A percentile compares a stretch with the other conserved stretches of the same genome.
Conservation (phyloP, 1,139 yeast genomes). For the Ogataea hybrid region DNA sequence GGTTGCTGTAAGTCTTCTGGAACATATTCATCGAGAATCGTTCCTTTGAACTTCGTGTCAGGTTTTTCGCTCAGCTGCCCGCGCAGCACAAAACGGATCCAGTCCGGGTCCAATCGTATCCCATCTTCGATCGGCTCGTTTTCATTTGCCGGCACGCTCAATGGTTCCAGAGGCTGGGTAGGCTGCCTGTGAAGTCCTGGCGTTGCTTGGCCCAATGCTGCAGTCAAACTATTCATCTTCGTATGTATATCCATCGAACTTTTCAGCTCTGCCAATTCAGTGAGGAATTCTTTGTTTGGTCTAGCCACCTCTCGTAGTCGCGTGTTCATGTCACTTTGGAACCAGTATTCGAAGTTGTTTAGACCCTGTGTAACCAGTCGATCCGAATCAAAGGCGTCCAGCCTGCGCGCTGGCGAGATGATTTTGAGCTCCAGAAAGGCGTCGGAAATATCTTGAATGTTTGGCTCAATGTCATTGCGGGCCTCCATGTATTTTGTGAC, state of each 20-base stretch:
- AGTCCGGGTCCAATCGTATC: constrained; percentile 28
- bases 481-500: constrained; percentile 24
- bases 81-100: constrained; percentile 31
- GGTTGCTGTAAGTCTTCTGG: constrained; percentile 26
- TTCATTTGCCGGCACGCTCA: not conserved
- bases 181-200: constrained; percentile 21
- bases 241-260: constrained; percentile 23
- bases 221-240: constrained; percentile 31
- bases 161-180: constrained; percentile 6
- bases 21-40: constrained; percentile 26
- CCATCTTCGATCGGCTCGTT: constrained; percentile 3
- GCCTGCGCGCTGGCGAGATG: constrained; percentile 28
- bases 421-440: constrained; percentile 31
- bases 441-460: constrained; percentile 29
- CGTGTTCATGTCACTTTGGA: constrained; percentile 29
- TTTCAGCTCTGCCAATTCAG: constrained; percentile 21
- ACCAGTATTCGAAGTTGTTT: constrained; percentile 32
- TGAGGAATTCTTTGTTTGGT: constrained; percentile 28
- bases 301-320: constrained; percentile 31
- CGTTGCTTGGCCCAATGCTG: constrained; percentile 29
- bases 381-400: constrained; percentile 31
- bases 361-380: constrained; percentile 27
- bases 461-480: constrained; percentile 26
- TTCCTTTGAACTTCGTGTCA: constrained; percentile 26
- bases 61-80: constrained; percentile 27